A percentile compares a stretch with the other conserved stretches of the same genome.
phyloP scores from a whole-genome alignment of 163 green algal species.

The Scenedesmus sp. region DNA sequence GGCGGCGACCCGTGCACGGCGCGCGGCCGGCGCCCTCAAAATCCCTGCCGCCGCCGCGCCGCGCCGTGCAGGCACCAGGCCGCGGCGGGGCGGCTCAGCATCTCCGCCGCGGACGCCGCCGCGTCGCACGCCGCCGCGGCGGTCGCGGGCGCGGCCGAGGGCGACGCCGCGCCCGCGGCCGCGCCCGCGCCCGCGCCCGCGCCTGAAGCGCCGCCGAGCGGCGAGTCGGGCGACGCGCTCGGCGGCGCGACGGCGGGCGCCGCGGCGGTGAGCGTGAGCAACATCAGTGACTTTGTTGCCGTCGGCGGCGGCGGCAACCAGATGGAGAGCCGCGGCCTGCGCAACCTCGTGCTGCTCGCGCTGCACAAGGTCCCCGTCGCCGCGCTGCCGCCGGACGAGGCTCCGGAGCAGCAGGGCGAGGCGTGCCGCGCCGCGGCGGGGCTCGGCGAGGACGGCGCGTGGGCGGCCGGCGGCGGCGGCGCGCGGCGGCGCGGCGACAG shows the following conservation, averaged over 20 bases:
- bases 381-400: conserved; percentile 5
- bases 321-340: conserved; percentile 47
- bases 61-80: conserved; percentile 37
- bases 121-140: background rate
- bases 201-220: background rate
- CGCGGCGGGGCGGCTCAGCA: conserved; percentile 17
- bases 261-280: conserved; percentile 15
- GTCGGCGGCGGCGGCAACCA: conserved; percentile 31
- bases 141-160: background rate
- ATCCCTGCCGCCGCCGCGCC: too few relatives aligned
- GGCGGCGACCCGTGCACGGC: too few relatives aligned
- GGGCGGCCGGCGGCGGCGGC: background rate
- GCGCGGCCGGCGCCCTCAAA: too few relatives aligned
- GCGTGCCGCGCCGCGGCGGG: background rate
- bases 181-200: conserved; percentile 2
- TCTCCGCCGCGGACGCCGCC: conserved; percentile 37
- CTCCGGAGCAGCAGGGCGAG: conserved; percentile 11
- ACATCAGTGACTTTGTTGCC: conserved; percentile 29
- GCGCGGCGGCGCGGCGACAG: background rate
- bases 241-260: conserved; percentile 7
- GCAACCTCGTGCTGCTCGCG: conserved; percentile 58
- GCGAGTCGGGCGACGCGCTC: background rate
- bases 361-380: conserved; percentile 49
- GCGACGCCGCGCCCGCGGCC: too few relatives aligned
- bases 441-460: background rate